These are phyloP conservation scores for Talaromyces marneffei DNA, from an alignment of 2,329 filamentous ascomycete genomes.

Conservation along the genomic window DNA sequence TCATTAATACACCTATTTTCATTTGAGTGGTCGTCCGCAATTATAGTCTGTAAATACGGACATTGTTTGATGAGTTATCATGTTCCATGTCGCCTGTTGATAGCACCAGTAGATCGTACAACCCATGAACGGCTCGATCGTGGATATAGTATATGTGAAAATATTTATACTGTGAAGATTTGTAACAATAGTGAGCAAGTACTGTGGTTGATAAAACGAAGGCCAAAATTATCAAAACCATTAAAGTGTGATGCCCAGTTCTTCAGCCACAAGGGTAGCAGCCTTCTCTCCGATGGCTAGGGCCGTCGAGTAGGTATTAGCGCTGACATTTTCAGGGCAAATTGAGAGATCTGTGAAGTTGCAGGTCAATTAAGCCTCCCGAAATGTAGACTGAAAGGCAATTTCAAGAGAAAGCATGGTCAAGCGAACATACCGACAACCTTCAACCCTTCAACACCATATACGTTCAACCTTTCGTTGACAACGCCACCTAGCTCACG, in stretches of 20 bases:
- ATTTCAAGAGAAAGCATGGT: neutral
- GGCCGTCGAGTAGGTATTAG: constrained; percentile 8
- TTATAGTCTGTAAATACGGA: too few species aligned
- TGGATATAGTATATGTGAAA: too few species aligned
- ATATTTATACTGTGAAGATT: too few species aligned
- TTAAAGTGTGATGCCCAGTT: neutral
- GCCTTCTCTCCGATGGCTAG: constrained; percentile 7
- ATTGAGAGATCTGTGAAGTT: constrained; percentile 21
- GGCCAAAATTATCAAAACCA: too few species aligned
- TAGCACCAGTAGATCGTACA: too few species aligned
- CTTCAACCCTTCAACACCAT: constrained; percentile 19
- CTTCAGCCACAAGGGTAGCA: neutral
- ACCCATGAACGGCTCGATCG: too few species aligned
- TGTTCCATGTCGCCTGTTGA: too few species aligned
- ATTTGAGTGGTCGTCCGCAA: too few species aligned
- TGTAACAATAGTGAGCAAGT: too few species aligned
- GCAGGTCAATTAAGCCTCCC: neutral
- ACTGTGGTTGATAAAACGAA: too few species aligned
- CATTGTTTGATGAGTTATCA: too few species aligned
- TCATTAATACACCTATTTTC: too few species aligned
- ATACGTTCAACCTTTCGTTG: constrained; percentile 16
- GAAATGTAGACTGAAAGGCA: neutral
- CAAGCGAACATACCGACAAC: constrained; percentile 12
- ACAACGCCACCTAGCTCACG: constrained; percentile 15
- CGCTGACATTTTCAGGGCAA: constrained; percentile 15